These are phyloP conservation scores for Abrus pulchellus DNA, from an alignment of 306 rosid genomes.

Conservation along the genomic window DNA sequence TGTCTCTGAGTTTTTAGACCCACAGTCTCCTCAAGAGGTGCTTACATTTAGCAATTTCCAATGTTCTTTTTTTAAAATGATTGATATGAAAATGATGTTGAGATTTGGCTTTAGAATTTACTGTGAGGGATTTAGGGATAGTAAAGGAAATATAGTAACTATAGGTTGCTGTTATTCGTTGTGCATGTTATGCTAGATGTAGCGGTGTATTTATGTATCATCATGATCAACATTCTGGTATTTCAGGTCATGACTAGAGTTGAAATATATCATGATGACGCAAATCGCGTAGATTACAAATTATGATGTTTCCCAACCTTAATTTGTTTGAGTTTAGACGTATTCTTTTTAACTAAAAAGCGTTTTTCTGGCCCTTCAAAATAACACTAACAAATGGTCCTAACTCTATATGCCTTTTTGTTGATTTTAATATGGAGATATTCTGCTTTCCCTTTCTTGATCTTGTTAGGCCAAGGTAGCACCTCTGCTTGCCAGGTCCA, in stretches of 20 bases:
- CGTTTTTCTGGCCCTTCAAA: too few species aligned
- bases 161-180: neutral
- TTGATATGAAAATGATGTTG: neutral
- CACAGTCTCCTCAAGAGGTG: slow-evolving; percentile 73
- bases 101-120: neutral
- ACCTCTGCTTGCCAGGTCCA: slow-evolving; percentile 95
- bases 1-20: slow-evolving; percentile 56
- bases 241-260: slow-evolving; percentile 10
- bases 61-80: neutral
- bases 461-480: slow-evolving; percentile 74
- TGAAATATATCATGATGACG: slow-evolving; percentile 19
- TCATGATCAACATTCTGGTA: neutral
- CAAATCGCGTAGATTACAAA: neutral
- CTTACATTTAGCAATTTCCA: neutral
- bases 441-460: slow-evolving; percentile 41
- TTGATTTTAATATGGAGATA: slow-evolving; percentile 34
- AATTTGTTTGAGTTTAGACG: neutral
- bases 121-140: neutral
- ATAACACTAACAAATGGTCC: neutral
- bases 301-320: too few species aligned
- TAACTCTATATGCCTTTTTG: neutral
- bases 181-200: slow-evolving; percentile 8
- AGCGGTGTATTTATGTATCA: neutral
- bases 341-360: neutral
- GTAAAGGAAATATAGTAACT: neutral